Evolutionary conservation across 495 filamentous ascomycete genomes (phyloP).

Genomic region (Letharia lupina): DNA sequence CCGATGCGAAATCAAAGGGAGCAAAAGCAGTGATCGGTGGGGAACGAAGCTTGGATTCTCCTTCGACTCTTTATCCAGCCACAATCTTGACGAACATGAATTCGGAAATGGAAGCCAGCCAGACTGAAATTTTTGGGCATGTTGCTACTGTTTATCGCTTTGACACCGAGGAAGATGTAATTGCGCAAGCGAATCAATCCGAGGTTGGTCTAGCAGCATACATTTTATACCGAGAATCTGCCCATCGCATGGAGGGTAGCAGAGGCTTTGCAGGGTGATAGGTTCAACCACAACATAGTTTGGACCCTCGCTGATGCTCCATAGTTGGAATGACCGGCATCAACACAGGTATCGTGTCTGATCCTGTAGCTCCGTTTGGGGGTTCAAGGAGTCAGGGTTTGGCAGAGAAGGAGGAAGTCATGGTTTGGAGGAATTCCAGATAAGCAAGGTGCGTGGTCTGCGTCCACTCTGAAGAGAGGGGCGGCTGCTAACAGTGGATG

Average conservation of each 20-base stretch:
- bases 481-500: neutral
- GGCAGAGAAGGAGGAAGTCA: constrained; percentile 45
- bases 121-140: constrained; percentile 33
- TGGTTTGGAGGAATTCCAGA: constrained; percentile 43
- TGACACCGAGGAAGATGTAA: constrained; percentile 28
- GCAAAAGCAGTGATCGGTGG: constrained; percentile 21
- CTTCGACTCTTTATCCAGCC: constrained; percentile 60
- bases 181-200: constrained; percentile 27
- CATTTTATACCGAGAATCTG: constrained; percentile 29
- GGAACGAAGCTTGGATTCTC: neutral
- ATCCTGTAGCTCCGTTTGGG: constrained; percentile 39
- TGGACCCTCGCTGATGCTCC: neutral
- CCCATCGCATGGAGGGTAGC: constrained; percentile 21
- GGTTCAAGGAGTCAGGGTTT: constrained; percentile 49
- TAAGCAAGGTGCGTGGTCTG: constrained; percentile 30
- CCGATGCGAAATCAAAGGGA: constrained; percentile 22
- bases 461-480: neutral
- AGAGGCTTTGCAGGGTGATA: neutral
- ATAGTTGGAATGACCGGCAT: constrained; percentile 13
- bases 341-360: constrained; percentile 32
- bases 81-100: constrained; percentile 62
- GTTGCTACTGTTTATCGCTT: constrained; percentile 28
- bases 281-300: neutral
- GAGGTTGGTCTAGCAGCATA: constrained; percentile 31
- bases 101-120: constrained; percentile 31